Evolutionary conservation across 768 basidiomycete genomes (phyloP).

Genomic region (Crepidotus variabilis): DNA sequence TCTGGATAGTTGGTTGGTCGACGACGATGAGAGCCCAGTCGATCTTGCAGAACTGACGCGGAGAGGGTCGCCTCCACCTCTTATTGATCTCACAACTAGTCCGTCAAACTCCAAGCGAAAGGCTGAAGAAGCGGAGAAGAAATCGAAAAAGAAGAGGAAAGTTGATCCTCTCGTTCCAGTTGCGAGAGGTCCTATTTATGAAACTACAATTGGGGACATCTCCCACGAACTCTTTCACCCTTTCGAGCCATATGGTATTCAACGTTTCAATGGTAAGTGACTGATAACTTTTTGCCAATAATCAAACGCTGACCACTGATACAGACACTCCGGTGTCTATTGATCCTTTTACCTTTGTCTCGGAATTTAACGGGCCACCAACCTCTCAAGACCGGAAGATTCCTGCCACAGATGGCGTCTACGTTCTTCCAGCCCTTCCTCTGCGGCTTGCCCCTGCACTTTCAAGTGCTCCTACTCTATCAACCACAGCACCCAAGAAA

Average conservation of each 20-base stretch:
- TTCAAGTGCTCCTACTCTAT: constrained; percentile 10
- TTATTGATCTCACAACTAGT: constrained; percentile 16
- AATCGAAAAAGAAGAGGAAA: constrained; percentile 66
- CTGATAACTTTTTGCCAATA: background rate
- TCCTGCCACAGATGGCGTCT: constrained; percentile 27
- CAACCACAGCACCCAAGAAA: constrained; percentile 24
- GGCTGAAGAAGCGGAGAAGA: constrained; percentile 47
- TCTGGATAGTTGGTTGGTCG: constrained; percentile 74
- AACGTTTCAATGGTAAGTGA: constrained; percentile 74
- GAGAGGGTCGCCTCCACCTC: constrained; percentile 33
- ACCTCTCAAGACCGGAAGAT: constrained; percentile 30
- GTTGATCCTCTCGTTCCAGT: constrained; percentile 77
- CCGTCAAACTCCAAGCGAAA: constrained; percentile 56
- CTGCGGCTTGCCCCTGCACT: constrained; percentile 22
- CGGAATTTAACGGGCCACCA: constrained; percentile 39
- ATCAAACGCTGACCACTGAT: constrained; percentile 2
- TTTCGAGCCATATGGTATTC: constrained; percentile 56
- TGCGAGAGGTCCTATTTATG: constrained; percentile 81
- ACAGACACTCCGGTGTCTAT: constrained; percentile 70
- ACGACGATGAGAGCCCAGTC: constrained; percentile 57
- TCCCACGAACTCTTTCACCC: constrained; percentile 65
- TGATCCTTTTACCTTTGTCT: constrained; percentile 75
- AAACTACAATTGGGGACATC: constrained; percentile 61
- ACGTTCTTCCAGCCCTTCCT: constrained; percentile 47
- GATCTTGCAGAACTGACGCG: constrained; percentile 36